Evolutionary conservation across 208 protist genomes (phyloP), one percentile per base, ranked within the genome.

Genomic region (Trypanosoma boissoni): DNA sequence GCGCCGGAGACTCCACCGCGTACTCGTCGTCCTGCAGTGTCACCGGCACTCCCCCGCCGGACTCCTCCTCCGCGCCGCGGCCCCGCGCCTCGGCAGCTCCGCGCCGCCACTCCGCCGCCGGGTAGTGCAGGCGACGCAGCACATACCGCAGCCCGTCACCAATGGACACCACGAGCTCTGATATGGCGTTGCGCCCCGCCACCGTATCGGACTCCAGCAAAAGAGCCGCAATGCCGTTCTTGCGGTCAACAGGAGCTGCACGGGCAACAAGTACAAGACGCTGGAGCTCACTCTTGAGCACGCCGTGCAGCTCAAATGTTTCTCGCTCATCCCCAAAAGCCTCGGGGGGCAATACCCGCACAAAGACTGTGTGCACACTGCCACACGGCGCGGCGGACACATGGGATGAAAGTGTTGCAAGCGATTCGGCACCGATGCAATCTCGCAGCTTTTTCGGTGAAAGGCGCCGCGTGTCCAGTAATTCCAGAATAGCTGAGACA

Each of bases 101-200:
- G n/a, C n/a, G 42, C 14, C 31, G 14, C 52, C 65, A 72, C 18
- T 37, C 29, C 8, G 16, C 9, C 21, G 23, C 24, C 6, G 59
- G 55, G 42, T 54, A 53, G 28, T 54, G 51, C 6, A 72, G 65
- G 18, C 64, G 72, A 8, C 78, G 84, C 14, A 68, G 62, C 37
- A 86, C 57, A 46, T 82, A 88, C 0, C 69, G 59, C 28, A 91
- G 59, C 5, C 78, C 84, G 58, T 91, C 84, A 0, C 72, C 64
- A 28, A 91, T 67, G 5, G 62, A 76, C 7, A 83, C 74, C 24
- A 70, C 57, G 63, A 59, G 58, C 63, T 83, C 80, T 24, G 36
- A 50, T 24, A 78, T 32, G 9, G 75, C 66, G 21, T 28, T 27
- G 0, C 36, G 46, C 44, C 51, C 64, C 20, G 28, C 27, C 39